Base-by-base conservation (phyloP, 2,329 filamentous ascomycete species). In the Chaetomium globosum region DNA sequence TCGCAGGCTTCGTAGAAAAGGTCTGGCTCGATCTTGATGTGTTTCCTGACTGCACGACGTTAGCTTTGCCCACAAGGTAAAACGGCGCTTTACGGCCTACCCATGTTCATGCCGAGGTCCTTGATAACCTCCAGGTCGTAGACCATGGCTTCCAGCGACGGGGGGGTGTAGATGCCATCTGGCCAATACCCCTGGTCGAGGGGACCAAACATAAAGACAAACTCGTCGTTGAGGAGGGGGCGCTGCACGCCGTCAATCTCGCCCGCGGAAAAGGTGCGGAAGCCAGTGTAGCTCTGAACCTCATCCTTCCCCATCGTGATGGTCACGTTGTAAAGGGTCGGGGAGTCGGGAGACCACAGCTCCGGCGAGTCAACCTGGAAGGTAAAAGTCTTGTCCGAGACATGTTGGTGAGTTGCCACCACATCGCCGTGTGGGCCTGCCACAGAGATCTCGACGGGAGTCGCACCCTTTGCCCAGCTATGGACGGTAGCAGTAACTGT, bases 141-240 rank as follows among this genome's bases (percentile, higher is more conserved):
- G 0, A 85, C 77, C 86, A 91, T 88, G 0, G 88, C 89, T 67
- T 91, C 87, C 3, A 80, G 78, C 9, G 81, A 90, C 0, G 89
- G 89, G 0, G 89, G 83, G 0, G 83, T 83, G 72, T 91, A 84
- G 3, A 91, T 77, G 0, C 89, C 89, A 71, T 91, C 88, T 0
- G 88, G 88, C 88, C 88, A 91, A 74, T 81, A 90, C 0, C 89
- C 89, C 70, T 91, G 89, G 64, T 91, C 89, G 0, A 91, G 79
- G 0, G 88, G 88, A 3, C 87, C 88, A 59, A 90, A 88, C 51
- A 84, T 80, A 74, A 91, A 91, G 13, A 86, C 77, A 48, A 89
- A 89, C 61, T 89, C 80, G n/a, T 86, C 87, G 67, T 91, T 92
- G 48, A 91, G 76, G 0, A 90, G 74, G 0, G 87, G 87, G 0